Conservation (phyloP, 306 rosid species). For the Ziziphus jujuba region DNA sequence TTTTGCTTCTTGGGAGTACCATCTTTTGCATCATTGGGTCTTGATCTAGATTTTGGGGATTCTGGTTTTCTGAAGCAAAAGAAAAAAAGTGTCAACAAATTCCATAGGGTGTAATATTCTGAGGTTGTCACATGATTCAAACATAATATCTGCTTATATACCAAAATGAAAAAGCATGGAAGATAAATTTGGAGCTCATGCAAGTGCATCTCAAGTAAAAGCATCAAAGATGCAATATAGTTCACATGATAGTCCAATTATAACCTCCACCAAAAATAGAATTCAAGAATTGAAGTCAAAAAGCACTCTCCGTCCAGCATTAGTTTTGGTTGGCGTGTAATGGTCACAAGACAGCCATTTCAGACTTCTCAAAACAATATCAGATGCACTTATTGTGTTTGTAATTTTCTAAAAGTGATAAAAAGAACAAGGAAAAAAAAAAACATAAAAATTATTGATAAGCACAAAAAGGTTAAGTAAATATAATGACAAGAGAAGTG, state of each 20-base stretch:
- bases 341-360: not conserved
- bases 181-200: constrained; percentile 16
- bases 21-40: constrained; percentile 70
- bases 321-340: not conserved
- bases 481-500: not conserved
- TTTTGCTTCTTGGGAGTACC: constrained; percentile 93
- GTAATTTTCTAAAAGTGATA: not conserved
- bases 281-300: constrained; percentile 10
- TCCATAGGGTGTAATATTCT: too few relatives aligned
- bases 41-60: constrained; percentile 82
- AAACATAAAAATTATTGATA: not conserved
- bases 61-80: constrained; percentile 77
- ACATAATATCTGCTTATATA: constrained; percentile 15
- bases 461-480: not conserved
- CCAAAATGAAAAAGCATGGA: constrained; percentile 3
- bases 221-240: constrained; percentile 13
- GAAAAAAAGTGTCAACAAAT: constrained; percentile 22
- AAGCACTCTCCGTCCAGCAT: constrained; percentile 11
- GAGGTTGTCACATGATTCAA: constrained; percentile 22
- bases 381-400: not conserved
- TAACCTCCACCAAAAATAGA: constrained; percentile 1
- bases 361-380: not conserved
- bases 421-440: not conserved
- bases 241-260: constrained; percentile 8
- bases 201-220: constrained; percentile 26